A percentile compares a stretch with the other conserved stretches of the same genome.
Conservation (phyloP, 768 basidiomycete species). For the Podaxis mareebaensis region DNA sequence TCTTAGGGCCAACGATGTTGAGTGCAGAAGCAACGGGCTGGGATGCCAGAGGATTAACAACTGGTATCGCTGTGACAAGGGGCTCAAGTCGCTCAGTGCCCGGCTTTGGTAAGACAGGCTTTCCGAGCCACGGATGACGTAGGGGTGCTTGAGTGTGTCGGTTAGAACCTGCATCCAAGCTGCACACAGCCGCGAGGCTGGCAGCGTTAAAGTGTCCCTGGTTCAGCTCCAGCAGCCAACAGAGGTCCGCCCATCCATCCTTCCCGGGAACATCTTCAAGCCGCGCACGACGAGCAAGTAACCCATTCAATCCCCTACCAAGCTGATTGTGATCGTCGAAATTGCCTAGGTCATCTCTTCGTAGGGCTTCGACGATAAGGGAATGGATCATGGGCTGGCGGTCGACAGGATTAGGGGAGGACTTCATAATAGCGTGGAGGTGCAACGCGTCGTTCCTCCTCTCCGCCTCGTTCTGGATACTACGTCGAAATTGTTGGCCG, state of each 20-base stretch:
- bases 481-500: constrained; percentile 10
- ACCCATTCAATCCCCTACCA: constrained; percentile 24
- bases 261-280: constrained; percentile 20
- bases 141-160: neutral
- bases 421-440: constrained; percentile 23
- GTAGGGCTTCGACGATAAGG: constrained; percentile 24
- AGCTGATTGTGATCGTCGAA: constrained; percentile 20
- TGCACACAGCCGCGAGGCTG: constrained; percentile 24
- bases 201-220: constrained; percentile 28
- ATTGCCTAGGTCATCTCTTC: constrained; percentile 20
- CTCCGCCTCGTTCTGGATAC: constrained; percentile 6
- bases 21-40: constrained; percentile 10
- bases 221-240: constrained; percentile 26
- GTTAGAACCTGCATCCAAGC: constrained; percentile 13
- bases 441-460: constrained; percentile 11
- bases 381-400: constrained; percentile 23
- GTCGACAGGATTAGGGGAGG: constrained; percentile 19
- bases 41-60: constrained; percentile 5
- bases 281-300: constrained; percentile 23
- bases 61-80: constrained; percentile 24
- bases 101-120: constrained; percentile 21
- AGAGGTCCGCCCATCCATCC: constrained; percentile 25
- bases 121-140: constrained; percentile 23
- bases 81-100: constrained; percentile 25
- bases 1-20: constrained; percentile 16